Percentiles rank a stretch among this genome's conserved stretches.
These are phyloP conservation scores for Russula lepida DNA, from an alignment of 768 basidiomycete species.

Conservation along the genomic window DNA sequence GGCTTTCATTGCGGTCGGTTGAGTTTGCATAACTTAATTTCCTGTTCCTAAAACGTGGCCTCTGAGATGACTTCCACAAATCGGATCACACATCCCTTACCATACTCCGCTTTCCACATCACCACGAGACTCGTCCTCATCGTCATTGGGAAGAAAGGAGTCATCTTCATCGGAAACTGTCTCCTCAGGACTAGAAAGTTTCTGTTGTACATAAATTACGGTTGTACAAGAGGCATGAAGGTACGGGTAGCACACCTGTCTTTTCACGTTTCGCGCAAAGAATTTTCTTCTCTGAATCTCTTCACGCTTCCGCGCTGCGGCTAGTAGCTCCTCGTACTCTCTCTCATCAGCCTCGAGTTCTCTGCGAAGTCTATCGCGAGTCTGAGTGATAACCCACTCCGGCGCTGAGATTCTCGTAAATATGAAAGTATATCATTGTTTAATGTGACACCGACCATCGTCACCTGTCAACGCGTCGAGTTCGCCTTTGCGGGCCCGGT, in stretches of 20 bases:
- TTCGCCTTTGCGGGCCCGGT: constrained; percentile 60
- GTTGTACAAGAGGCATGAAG: neutral
- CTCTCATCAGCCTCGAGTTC: constrained; percentile 61
- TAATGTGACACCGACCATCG: constrained; percentile 26
- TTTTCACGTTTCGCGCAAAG: constrained; percentile 52
- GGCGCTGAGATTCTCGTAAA: constrained; percentile 35
- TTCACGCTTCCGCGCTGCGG: constrained; percentile 55
- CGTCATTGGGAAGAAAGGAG: constrained; percentile 14
- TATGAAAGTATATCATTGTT: neutral
- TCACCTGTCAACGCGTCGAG: constrained; percentile 32
- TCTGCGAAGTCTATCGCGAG: constrained; percentile 50
- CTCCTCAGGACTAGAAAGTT: neutral
- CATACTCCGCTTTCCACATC: neutral
- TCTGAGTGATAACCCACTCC: constrained; percentile 72
- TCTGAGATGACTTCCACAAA: neutral
- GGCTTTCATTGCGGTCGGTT: constrained; percentile 32
- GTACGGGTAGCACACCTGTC: constrained; percentile 35
- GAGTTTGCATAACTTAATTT: neutral
- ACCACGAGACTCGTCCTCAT: neutral
- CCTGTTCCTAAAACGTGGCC: neutral
- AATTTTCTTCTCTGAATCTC: constrained; percentile 44
- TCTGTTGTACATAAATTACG: neutral
- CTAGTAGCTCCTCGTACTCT: constrained; percentile 54
- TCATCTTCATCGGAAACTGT: constrained; percentile 18
- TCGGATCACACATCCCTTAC: neutral